Evolutionary conservation across 306 rosid genomes (phyloP).

Genomic region (Ceratonia siliqua): DNA sequence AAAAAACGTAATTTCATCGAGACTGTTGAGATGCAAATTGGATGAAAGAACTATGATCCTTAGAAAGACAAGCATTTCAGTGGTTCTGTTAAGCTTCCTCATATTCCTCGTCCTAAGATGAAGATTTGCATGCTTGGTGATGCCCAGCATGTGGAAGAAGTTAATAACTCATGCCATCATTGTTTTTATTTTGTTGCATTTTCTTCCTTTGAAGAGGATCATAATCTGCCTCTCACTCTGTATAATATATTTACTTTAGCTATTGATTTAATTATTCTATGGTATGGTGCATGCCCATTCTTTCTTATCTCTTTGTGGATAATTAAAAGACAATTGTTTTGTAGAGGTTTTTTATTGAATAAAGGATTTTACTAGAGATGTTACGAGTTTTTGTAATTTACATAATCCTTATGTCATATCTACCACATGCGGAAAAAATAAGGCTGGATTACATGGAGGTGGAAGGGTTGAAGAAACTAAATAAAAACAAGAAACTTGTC

Average conservation of each 20-base stretch:
- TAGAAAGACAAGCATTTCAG: constrained; percentile 77
- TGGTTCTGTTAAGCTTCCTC: constrained; percentile 72
- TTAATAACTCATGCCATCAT: not conserved
- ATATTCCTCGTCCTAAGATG: constrained; percentile 74
- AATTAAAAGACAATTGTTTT: not conserved
- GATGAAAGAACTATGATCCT: constrained; percentile 69
- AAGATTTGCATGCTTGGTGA: constrained; percentile 80
- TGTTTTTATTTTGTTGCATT: not conserved
- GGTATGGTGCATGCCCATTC: not conserved
- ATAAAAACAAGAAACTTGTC: constrained; percentile 75
- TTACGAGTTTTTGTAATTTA: not conserved
- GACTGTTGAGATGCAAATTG: constrained; percentile 69
- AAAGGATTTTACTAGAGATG: not conserved
- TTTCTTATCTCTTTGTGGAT: not conserved
- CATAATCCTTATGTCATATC: not conserved
- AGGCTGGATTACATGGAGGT: constrained; percentile 85
- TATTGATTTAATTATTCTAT: not conserved
- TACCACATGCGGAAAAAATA: constrained; percentile 68
- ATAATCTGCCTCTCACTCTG: not conserved
- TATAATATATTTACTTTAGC: not conserved
- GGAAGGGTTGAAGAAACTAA: constrained; percentile 73
- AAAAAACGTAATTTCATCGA: constrained; percentile 54
- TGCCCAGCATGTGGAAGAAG: constrained; percentile 78
- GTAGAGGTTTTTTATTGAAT: not conserved
- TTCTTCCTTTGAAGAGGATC: not conserved